phyloP scores from a whole-genome alignment of 108 stramenopile species.

The Fistulifera solaris region DNA sequence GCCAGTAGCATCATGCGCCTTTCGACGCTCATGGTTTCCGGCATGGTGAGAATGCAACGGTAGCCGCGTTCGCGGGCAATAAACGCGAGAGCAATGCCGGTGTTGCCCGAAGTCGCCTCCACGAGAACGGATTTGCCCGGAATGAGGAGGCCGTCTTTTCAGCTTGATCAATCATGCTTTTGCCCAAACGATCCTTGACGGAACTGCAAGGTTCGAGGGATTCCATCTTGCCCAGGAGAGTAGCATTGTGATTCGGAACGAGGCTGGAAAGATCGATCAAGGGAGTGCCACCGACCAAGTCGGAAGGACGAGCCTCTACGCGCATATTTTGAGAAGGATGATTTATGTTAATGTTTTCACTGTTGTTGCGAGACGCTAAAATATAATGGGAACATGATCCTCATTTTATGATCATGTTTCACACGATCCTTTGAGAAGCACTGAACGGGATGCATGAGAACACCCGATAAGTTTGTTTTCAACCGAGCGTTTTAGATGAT shows the following conservation, averaged over 20 bases:
- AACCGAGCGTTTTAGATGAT: no score
- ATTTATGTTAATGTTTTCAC: background rate
- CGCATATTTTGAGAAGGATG: conserved; percentile 3
- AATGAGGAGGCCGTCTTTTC: conserved; percentile 27
- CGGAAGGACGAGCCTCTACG: conserved; percentile 34
- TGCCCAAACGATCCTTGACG: conserved; percentile 50
- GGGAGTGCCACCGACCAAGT: conserved; percentile 57
- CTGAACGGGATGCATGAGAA: no score
- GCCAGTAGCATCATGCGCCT: conserved; percentile 61
- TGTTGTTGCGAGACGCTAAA: no score
- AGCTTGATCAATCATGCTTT: conserved; percentile 44
- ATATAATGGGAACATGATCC: no score
- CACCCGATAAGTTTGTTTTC: no score
- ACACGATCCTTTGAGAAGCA: no score
- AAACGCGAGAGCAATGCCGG: conserved; percentile 76
- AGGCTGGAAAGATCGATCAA: conserved; percentile 35
- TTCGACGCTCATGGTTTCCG: conserved; percentile 78
- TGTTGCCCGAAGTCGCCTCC: conserved; percentile 62
- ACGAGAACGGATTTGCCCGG: conserved; percentile 32
- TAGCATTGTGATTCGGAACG: conserved; percentile 19
- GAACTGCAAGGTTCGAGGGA: conserved; percentile 46
- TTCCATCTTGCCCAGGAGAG: conserved; percentile 56
- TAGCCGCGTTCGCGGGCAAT: conserved; percentile 61
- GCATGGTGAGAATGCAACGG: conserved; percentile 83
- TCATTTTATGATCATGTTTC: no score